phyloP scores from a whole-genome alignment of 2,329 filamentous ascomycete genomes.

The Fusarium abutilonis region DNA sequence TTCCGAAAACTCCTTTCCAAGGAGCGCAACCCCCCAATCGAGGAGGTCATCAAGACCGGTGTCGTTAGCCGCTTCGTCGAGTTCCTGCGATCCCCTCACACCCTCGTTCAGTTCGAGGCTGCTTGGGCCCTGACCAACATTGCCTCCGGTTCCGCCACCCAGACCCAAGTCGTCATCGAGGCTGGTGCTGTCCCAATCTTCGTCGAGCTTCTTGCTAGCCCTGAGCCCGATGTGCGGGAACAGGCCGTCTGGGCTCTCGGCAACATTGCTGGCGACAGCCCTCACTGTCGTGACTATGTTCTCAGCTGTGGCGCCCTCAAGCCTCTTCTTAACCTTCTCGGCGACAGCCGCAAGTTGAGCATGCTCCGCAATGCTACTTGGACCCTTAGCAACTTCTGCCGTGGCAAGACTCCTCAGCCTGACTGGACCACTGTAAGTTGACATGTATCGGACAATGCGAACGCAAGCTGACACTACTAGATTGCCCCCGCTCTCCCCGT shows the following conservation, averaged over 20 bases:
- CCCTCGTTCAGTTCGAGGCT: conserved; percentile 97
- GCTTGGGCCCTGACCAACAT: conserved; percentile 99
- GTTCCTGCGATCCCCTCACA: conserved; percentile 97
- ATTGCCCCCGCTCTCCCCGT: conserved; percentile 95
- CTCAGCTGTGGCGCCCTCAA: conserved; percentile 89
- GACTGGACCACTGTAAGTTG: conserved; percentile 90
- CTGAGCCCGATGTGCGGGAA: conserved; percentile 96
- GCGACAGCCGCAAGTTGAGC: conserved; percentile 97
- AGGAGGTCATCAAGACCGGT: conserved; percentile 98
- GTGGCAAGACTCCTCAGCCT: conserved; percentile 98
- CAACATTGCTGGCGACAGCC: conserved; percentile 99
- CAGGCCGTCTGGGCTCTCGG: conserved; percentile 98
- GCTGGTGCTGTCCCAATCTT: conserved; percentile 98
- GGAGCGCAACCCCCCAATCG: conserved; percentile 98
- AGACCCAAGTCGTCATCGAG: conserved; percentile 99
- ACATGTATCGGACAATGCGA: conserved; percentile 27
- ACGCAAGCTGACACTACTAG: conserved; percentile 56
- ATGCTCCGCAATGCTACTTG: conserved; percentile 99
- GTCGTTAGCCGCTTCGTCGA: conserved; percentile 98
- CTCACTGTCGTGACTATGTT: conserved; percentile 96
- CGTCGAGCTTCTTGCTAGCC: conserved; percentile 93
- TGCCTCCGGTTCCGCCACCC: conserved; percentile 93
- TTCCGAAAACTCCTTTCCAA: conserved; percentile 98
- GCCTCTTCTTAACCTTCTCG: conserved; percentile 87
- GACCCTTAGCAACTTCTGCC: conserved; percentile 99